Evolutionary conservation across 2,329 filamentous ascomycete species (phyloP), one percentile per base, ranked within the genome.

Genomic region (Ceratocystiopsis minuta): DNA sequence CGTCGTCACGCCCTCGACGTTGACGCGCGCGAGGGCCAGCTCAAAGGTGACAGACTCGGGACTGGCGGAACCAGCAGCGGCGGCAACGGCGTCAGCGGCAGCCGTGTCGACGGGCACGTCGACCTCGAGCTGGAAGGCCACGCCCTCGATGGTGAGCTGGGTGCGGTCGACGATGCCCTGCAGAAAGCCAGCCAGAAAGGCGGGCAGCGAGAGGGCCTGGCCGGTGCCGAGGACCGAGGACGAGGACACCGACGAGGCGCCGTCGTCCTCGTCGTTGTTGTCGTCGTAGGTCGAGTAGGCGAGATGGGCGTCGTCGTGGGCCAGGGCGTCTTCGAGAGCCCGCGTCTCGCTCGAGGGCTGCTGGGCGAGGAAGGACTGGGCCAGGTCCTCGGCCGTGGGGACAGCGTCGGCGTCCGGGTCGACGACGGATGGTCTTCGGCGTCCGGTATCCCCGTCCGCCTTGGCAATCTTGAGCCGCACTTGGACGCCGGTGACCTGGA

Each of bases 401-500:
- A 86, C 66, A 6, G 62, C 50, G 1, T 57, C 51, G 16, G 51
- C 31, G 34, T 53, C 50, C 5, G 53, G 53, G 7, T 50, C 50
- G 20, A 20, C 20, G 20, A 20, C 20, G 7, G 20, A 20, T 7
- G 20, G 20, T 20, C 20, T 20, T 20, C 20, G 20, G 4, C 20
- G 20, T 4, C 20, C 20, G 11, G 50, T 49, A 40, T 52, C 50
- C 45, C 52, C 55, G 39, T 50, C 57, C 7, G 15, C 16, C 18
- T 46, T 42, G 4, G 24, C 15, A 17, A 84, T 64, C 50, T 67
- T 68, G 18, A 83, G 54, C 45, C 76, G 70, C 31, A 92, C 69
- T 49, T 87, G 73, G 46, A 95, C 74, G 16, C 85, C 86, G 51
- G 88, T 76, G 17, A 88, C 70, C 54, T 94, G 82, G 52, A 88